Percentiles rank a stretch among this genome's conserved stretches.
Conservation (phyloP, 2,329 filamentous ascomycete genomes). For the Capronia coronata region DNA sequence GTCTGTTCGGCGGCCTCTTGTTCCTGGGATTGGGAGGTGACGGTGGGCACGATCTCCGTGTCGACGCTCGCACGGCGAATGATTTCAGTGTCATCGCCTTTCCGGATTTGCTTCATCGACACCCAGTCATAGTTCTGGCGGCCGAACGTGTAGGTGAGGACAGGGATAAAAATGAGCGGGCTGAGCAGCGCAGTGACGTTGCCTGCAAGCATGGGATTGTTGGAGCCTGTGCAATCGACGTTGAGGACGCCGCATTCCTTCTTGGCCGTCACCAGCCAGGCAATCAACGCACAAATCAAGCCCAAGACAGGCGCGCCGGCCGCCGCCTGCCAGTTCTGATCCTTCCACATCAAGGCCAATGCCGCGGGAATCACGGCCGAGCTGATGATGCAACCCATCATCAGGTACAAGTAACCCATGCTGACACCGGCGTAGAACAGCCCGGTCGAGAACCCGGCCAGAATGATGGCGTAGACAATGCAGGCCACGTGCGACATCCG, state of each 20-base stretch:
- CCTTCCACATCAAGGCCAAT: constrained; percentile 71
- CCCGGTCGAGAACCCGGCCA: constrained; percentile 71
- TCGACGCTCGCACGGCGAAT: constrained; percentile 58
- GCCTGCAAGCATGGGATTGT: constrained; percentile 46
- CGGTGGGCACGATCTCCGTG: constrained; percentile 49
- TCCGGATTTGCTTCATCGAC: constrained; percentile 72
- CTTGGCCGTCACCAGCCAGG: constrained; percentile 71
- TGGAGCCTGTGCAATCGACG: constrained; percentile 72
- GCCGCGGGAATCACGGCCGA: constrained; percentile 77
- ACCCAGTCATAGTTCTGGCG: constrained; percentile 77
- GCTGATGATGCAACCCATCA: constrained; percentile 89
- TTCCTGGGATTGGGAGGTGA: constrained; percentile 33
- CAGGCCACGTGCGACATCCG: constrained; percentile 71
- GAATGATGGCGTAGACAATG: constrained; percentile 66
- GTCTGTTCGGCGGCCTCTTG: constrained; percentile 40
- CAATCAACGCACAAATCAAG: constrained; percentile 60
- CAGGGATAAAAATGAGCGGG: constrained; percentile 65
- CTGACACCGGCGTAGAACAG: constrained; percentile 67
- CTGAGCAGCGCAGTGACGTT: constrained; percentile 78
- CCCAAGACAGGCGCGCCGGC: constrained; percentile 64
- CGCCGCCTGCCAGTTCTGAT: constrained; percentile 70
- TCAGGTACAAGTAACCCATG: constrained; percentile 74
- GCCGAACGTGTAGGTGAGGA: constrained; percentile 67
- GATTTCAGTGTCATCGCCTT: constrained; percentile 70
- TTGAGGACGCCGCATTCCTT: constrained; percentile 61